A percentile compares a stretch with the other conserved stretches of the same genome.
phyloP scores from a whole-genome alignment of 2,329 filamentous ascomycete genomes.

The Gaeumannomyces tritici region DNA sequence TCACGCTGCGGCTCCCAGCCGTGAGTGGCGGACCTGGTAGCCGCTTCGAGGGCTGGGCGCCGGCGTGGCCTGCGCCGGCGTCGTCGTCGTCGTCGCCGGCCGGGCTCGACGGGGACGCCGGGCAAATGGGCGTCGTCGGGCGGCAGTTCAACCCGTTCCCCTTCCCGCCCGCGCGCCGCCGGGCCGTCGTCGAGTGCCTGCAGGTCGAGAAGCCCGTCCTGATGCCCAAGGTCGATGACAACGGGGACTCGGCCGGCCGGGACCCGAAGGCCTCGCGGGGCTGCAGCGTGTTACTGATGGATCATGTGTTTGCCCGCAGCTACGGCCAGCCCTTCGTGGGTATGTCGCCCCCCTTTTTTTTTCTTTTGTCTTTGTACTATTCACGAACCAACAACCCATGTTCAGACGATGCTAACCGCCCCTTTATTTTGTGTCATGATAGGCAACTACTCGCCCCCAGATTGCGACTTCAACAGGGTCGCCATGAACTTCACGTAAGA shows the following conservation, averaged over 20 bases:
- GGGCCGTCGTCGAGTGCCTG: conserved; percentile 47
- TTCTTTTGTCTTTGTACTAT: no score
- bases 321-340: conserved; percentile 68
- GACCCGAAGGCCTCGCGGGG: conserved; percentile 16
- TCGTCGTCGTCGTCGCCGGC: background rate
- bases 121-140: background rate
- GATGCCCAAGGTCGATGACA: conserved; percentile 29
- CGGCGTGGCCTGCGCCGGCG: no score
- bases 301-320: conserved; percentile 60
- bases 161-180: background rate
- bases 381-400: no score
- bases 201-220: conserved; percentile 60
- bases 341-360: conserved; percentile 23
- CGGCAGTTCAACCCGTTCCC: background rate
- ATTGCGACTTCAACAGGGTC: conserved; percentile 63
- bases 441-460: conserved; percentile 58
- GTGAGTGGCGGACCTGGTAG: background rate
- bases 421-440: no score
- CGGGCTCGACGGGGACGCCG: background rate
- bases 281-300: conserved; percentile 54
- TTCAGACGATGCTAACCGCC: no score
- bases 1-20: background rate
- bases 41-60: background rate
- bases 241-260: conserved; percentile 18
- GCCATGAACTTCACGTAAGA: conserved; percentile 52